phyloP scores from a whole-genome alignment of 331 rosid species.

The Stylosanthes scabra region DNA sequence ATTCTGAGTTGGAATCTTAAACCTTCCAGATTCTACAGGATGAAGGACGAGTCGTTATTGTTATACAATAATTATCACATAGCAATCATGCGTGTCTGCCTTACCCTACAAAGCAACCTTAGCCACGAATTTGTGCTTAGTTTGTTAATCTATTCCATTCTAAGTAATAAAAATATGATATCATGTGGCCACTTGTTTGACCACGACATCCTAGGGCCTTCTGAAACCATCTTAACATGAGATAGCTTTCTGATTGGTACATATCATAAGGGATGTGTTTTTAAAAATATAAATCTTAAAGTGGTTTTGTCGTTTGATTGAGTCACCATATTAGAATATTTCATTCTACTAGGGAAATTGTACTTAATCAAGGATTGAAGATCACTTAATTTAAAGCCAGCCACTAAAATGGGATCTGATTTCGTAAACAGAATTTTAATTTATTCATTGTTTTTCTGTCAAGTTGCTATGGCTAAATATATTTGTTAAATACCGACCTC shows the following conservation, averaged over 20 bases:
- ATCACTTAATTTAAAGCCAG: conserved; percentile 35
- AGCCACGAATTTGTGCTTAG: conserved; percentile 20
- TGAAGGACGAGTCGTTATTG: background rate
- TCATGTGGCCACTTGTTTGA: conserved; percentile 43
- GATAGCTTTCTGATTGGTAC: conserved; percentile 38
- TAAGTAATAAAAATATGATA: conserved; percentile 33
- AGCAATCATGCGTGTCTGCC: conserved; percentile 7
- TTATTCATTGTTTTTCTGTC: conserved; percentile 21
- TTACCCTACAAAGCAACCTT: conserved; percentile 8
- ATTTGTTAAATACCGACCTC: conserved; percentile 50
- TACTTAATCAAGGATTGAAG: conserved; percentile 21
- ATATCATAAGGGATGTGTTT: conserved; percentile 2
- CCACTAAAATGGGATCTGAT: conserved; percentile 34
- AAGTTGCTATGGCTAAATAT: background rate
- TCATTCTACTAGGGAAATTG: conserved; percentile 18
- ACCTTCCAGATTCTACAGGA: background rate
- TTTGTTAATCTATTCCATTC: conserved; percentile 24
- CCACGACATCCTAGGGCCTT: conserved; percentile 30
- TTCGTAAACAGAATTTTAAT: conserved; percentile 36
- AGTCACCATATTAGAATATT: conserved; percentile 17
- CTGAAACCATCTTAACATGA: conserved; percentile 38
- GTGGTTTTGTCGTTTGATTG: conserved; percentile 1
- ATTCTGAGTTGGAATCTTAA: conserved; percentile 12
- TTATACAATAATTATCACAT: background rate
- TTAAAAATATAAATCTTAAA: conserved; percentile 8